These are phyloP conservation scores for Sanghuangporus baumii DNA, from an alignment of 1,284 basidiomycete genomes.

Conservation along the genomic window DNA sequence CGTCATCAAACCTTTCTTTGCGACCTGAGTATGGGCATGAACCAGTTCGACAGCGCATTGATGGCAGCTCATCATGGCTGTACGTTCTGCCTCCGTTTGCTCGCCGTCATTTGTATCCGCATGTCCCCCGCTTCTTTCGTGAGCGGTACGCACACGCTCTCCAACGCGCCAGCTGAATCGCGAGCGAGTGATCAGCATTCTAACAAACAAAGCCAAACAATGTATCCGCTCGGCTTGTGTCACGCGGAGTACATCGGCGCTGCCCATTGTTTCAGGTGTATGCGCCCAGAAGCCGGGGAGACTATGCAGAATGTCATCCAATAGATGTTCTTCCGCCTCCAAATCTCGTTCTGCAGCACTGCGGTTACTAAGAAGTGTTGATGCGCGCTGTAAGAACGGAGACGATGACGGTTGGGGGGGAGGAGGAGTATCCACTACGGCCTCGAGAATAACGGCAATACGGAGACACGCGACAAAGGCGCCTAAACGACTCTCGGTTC, in stretches of 20 bases:
- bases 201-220: constrained; percentile 79
- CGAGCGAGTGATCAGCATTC: constrained; percentile 75
- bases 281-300: constrained; percentile 78
- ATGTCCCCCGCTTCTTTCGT: constrained; percentile 10
- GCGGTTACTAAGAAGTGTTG: constrained; percentile 48
- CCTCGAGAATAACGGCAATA: constrained; percentile 80
- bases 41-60: constrained; percentile 75
- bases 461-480: constrained; percentile 74
- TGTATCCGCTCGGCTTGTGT: constrained; percentile 83
- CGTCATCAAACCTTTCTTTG: constrained; percentile 85
- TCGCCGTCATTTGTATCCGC: constrained; percentile 24
- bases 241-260: constrained; percentile 79
- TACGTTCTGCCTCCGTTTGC: constrained; percentile 56
- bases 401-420: constrained; percentile 46
- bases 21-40: constrained; percentile 75
- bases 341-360: constrained; percentile 52
- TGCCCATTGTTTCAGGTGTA: constrained; percentile 73
- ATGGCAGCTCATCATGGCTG: constrained; percentile 66
- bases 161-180: constrained; percentile 68
- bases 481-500: constrained; percentile 68
- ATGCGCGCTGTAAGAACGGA: constrained; percentile 57
- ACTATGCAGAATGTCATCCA: constrained; percentile 72
- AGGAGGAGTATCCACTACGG: constrained; percentile 68
- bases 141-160: constrained; percentile 46
- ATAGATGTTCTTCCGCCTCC: constrained; percentile 69